Base-by-base conservation (phyloP, 495 filamentous ascomycete species). In the Chaetomium cochliodes region DNA sequence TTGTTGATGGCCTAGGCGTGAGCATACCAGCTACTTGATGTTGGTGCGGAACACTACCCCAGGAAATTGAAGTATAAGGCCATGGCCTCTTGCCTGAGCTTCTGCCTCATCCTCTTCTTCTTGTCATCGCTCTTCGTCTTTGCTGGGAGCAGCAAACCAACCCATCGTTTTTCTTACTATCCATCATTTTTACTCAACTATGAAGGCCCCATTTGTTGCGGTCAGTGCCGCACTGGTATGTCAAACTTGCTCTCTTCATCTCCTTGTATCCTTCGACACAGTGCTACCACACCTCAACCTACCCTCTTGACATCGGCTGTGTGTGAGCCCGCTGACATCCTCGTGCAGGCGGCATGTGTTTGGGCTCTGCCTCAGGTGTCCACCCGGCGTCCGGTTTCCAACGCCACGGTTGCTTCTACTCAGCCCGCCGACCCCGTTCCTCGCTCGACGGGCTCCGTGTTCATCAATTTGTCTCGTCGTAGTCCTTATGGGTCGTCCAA, bases 191-290 rank as follows among this genome's bases (percentile, higher is more conserved):
- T 39, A 5, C 5, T 22, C 6, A 13, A 59, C 58, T 57, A 72
- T 72, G 70, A 72, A 70, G 62, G 65, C 66, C 26, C 64, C 65
- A 16, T 39, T 66, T 44, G 46, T 69, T 42, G 67, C 59, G 62
- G 42, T 69, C 58, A 61, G 63, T 22, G 57, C 69, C 42, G 65
- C 69, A 39, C 23, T 67, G 28, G 44, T 47, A 47, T 47, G 44
- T 20, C 16, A 47, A 12, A 37, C 11, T 47, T 47, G 7, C 1
- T 18, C 5, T 47, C 44, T 47, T 20, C 16, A 16, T 18, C 5
- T 47, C n/a, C 4, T n/a, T 47, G 44, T 37, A 9, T 7, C 33
- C 33, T 11, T 37, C 11, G 6, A 37, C 11, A 37, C 11, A 6
- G 8, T 12, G 33, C 33, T 6, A 37, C 33, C 9, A 8, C 33